Evolutionary conservation across 225 moss, liverwort and hornwort genomes (phyloP).

Genomic region (Pseudoscleropodium purum): DNA sequence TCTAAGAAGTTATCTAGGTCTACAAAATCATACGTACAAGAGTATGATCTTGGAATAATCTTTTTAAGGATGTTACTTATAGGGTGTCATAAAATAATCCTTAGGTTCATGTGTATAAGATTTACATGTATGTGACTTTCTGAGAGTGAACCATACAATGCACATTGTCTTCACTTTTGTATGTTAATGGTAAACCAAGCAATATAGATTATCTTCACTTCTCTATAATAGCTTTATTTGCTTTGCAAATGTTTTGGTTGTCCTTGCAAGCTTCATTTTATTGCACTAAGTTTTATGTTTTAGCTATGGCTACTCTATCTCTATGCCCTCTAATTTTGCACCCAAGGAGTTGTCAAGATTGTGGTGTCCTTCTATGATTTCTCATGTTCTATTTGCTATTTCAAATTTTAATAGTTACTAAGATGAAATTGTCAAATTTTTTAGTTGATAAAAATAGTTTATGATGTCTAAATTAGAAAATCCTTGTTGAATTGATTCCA

Average conservation of each 20-base stretch:
- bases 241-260: neutral
- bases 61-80: neutral
- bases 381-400: neutral
- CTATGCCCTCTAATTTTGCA: neutral
- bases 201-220: neutral
- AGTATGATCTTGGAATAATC: neutral
- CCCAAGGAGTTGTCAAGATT: neutral
- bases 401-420: no score
- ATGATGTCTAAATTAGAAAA: neutral
- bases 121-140: neutral
- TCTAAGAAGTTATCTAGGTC: neutral
- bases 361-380: accelerated
- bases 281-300: neutral
- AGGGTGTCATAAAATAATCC: neutral
- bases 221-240: accelerated
- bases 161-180: neutral
- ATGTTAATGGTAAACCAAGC: neutral
- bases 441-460: neutral
- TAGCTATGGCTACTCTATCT: neutral
- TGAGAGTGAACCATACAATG: neutral
- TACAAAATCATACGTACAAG: neutral
- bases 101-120: neutral
- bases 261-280: neutral
- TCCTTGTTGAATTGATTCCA: neutral
- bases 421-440: neutral